Evolutionary conservation across 2,329 filamentous ascomycete genomes (phyloP), one percentile per base, ranked within the genome.

Genomic region (Colletotrichum salicis): DNA sequence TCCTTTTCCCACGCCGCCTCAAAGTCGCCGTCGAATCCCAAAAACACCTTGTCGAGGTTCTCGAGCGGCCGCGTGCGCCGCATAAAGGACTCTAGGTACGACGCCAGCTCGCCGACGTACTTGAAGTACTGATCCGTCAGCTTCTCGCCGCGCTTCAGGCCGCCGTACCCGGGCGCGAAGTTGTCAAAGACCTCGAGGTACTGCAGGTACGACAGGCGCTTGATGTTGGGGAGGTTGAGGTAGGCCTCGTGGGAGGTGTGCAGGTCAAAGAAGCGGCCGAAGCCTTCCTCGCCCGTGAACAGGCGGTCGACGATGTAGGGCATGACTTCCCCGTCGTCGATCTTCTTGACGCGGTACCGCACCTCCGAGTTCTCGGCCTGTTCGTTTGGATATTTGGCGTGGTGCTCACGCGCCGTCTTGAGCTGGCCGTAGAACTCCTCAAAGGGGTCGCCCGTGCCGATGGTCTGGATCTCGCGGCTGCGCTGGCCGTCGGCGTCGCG

Each of bases 281-380:
- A 98, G 0, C 92, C 93, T 81, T 99, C 96, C 82, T 99, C 97
- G 73, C 96, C 96, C 0, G 95, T 97, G 82, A 99, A 99, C 86
- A 98, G 93, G 70, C 90, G 91, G 79, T 98, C 96, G 59, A 98
- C 92, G 64, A 95, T 90, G 55, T 89, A 90, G 4, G 88, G 86
- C 67, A 89, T 82, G 1, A 87, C 84, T 58, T 92, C 89, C 74
- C 92, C 91, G 55, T 91, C 90, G 13, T 87, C 88, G 54, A 87
- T 85, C 70, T 88, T 89, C 78, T 91, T 88, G 57, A 84, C 88
- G 81, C 95, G 94, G 85, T 99, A 99, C 45, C 95, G 93, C 76
- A 92, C 90, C 84, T 99, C 97, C 15, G 97, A 90, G 77, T 98
- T 98, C 82, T 99, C 96, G 59, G 97, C 94, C 35, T 94, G 94